phyloP scores from a whole-genome alignment of 2,329 filamentous ascomycete species.

The Juglanconis sp. region DNA sequence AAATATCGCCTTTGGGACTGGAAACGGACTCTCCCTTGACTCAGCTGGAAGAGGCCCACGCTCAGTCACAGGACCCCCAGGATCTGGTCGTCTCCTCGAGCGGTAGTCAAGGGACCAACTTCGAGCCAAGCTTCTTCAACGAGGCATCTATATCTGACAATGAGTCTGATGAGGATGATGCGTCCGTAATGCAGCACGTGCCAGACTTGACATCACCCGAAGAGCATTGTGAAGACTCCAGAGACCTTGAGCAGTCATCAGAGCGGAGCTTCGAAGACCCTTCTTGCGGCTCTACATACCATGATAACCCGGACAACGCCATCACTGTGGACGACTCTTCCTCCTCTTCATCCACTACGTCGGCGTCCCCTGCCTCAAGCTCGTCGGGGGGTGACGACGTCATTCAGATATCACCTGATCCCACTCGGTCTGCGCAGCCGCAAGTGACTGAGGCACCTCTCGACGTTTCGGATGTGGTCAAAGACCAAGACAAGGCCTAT shows the following conservation, averaged over 20 bases:
- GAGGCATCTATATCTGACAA: not conserved
- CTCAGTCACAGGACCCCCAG: not conserved
- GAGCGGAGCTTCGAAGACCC: not conserved
- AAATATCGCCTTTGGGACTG: not conserved
- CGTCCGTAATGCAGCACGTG: not conserved
- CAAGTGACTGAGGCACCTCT: not conserved
- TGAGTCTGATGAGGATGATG: not conserved
- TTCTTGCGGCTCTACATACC: not conserved
- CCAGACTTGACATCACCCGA: not conserved
- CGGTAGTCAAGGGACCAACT: not conserved
- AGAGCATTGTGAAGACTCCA: not conserved
- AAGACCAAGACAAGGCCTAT: slow-evolving; percentile 1
- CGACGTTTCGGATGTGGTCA: not conserved
- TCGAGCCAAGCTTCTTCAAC: slow-evolving; percentile 4
- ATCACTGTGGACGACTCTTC: not conserved
- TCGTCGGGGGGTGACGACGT: not conserved
- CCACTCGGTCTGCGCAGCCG: not conserved
- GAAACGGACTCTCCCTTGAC: not conserved
- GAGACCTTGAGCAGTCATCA: not conserved
- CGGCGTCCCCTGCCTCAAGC: not conserved
- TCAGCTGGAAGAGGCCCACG: not conserved
- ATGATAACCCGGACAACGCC: not conserved
- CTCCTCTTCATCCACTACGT: not conserved
- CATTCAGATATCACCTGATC: not conserved
- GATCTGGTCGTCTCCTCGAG: not conserved